Conservation (phyloP, 768 basidiomycete genomes). For the Serendipita indica region DNA sequence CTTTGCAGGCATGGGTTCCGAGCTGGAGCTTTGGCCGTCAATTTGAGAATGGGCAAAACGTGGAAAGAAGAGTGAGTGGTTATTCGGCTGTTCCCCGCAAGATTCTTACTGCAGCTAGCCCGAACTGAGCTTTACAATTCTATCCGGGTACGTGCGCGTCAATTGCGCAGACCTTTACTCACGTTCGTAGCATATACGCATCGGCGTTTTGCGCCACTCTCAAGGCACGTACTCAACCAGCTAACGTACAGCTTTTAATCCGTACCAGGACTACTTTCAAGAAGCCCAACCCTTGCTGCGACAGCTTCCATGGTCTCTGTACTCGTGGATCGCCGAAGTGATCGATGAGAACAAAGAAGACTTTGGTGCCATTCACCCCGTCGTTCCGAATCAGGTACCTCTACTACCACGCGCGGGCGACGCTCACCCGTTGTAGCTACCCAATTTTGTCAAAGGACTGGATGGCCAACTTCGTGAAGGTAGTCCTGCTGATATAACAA, state of each 20-base stretch:
- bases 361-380: constrained; percentile 20
- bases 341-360: constrained; percentile 17
- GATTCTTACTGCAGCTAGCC: constrained; percentile 14
- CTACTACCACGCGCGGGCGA: not conserved
- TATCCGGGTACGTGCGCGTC: constrained; percentile 16
- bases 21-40: constrained; percentile 21
- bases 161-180: not conserved
- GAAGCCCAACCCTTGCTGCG: constrained; percentile 19
- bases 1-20: constrained; percentile 20
- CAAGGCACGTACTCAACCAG: constrained; percentile 11
- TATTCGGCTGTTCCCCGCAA: not conserved
- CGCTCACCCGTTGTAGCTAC: constrained; percentile 13
- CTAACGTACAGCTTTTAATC: constrained; percentile 4
- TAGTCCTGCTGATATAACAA: constrained; percentile 15
- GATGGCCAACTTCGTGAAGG: constrained; percentile 15
- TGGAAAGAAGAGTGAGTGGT: constrained; percentile 15
- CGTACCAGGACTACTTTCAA: constrained; percentile 20
- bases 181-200: constrained; percentile 18
- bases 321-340: constrained; percentile 12
- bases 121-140: constrained; percentile 21
- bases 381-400: constrained; percentile 19
- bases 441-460: constrained; percentile 21
- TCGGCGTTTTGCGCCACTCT: constrained; percentile 22
- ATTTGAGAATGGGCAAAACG: constrained; percentile 19
- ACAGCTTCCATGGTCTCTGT: constrained; percentile 15